These are phyloP conservation scores for Juglanconis sp. DNA, from an alignment of 2,329 filamentous ascomycete genomes.

Conservation along the genomic window DNA sequence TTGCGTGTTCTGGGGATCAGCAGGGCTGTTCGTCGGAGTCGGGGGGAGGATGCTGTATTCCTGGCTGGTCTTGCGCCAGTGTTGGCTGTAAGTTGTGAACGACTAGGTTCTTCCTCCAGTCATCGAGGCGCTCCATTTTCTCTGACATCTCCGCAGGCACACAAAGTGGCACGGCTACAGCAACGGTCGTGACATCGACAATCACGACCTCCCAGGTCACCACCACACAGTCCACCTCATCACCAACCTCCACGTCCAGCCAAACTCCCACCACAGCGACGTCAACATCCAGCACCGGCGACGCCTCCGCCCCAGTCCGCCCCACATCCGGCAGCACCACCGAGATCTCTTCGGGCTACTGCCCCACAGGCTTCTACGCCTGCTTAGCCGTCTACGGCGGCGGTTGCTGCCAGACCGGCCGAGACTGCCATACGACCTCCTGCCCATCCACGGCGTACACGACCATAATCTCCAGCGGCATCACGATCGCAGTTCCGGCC, in stretches of 20 bases:
- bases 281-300: slow-evolving; percentile 35
- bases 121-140: background rate
- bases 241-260: slow-evolving; percentile 19
- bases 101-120: background rate
- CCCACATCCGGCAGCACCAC: slow-evolving; percentile 39
- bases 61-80: slow-evolving; percentile 66
- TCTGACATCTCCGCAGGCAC: slow-evolving; percentile 29
- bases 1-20: slow-evolving; percentile 59
- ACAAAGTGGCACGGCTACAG: slow-evolving; percentile 25
- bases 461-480: slow-evolving; percentile 64
- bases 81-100: slow-evolving; percentile 60
- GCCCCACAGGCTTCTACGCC: slow-evolving; percentile 88
- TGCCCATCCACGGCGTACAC: slow-evolving; percentile 63
- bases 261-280: slow-evolving; percentile 16
- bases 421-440: slow-evolving; percentile 77
- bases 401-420: slow-evolving; percentile 80
- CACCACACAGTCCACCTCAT: slow-evolving; percentile 32
- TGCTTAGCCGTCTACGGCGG: slow-evolving; percentile 82
- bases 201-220: slow-evolving; percentile 28
- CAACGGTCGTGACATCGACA: slow-evolving; percentile 21
- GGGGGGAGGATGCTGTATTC: slow-evolving; percentile 74
- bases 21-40: slow-evolving; percentile 63
- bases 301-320: slow-evolving; percentile 39
- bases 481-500: slow-evolving; percentile 67
- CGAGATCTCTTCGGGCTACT: slow-evolving; percentile 45